Base-by-base conservation (phyloP, 192 early-diverging fungal genomes). In the Chytriomyces sp. region DNA sequence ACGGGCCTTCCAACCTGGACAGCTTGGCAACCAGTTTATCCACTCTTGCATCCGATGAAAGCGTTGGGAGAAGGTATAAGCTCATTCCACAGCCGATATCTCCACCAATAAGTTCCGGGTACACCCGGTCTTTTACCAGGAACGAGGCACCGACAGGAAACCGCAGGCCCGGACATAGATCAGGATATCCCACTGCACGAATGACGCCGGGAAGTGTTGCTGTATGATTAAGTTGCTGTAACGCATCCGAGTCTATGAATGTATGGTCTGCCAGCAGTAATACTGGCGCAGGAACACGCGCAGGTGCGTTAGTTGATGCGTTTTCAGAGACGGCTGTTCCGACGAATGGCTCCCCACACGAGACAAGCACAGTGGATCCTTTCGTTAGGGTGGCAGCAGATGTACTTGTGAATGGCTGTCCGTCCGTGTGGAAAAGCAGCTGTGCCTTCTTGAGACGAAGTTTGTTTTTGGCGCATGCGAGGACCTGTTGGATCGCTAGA, bases 31-130 rank as follows among this genome's bases (percentile, higher is more conserved):
- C 85, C 50, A 84, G 76, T 46, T 80, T 77, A 74, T 87, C 77
- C 16, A 80, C 69, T 24, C 81, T 13, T 20, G 46, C 10, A 60
- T 43, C 45, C 8, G 57, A 13, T 8, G 9, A 9, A 46, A 62
- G 84, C 50, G 80, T 77, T 0, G 78, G 77, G 1, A 89, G 78
- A 5, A 71, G 73, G 69, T 82, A 87, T 0, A 89, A 79, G 0
- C 81, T 79, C 89, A 90, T 90, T 45, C 89, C 89, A 73, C 89
- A 90, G 43, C 90, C 89, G 69, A 88, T 81, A 62, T 91, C 88
- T 9, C 83, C 82, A 23, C 90, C 90, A 67, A 91, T 86, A 50
- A 91, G 64, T 35, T 81, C 85, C 20, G 90, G 89, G 63, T 87
- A 88, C 23, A 90, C 80, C 28, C 73, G 65, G 28, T 77, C 80